phyloP scores from a whole-genome alignment of 176 grass and related monocot genomes.

The Poa annua region DNA sequence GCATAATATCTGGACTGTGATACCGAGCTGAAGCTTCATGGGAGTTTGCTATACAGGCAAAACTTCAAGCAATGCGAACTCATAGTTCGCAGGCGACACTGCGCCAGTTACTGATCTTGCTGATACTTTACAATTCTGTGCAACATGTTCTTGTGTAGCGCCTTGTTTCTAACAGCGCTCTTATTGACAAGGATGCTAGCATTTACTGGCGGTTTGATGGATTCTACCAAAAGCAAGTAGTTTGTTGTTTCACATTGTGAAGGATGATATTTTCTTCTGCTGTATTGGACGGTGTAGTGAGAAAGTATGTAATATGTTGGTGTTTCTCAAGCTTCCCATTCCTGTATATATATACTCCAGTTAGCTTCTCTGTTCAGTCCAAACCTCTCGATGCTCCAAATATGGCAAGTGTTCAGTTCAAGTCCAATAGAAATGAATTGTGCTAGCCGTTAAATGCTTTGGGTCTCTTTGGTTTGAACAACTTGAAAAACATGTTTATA shows the following conservation, averaged over 20 bases:
- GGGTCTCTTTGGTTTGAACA: too few relatives aligned
- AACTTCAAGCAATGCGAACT: neutral
- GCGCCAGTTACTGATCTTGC: slow-evolving; percentile 10
- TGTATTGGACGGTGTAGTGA: neutral
- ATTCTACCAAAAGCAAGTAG: neutral
- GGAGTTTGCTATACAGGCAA: neutral
- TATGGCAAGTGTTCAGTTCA: too few relatives aligned
- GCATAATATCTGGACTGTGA: neutral
- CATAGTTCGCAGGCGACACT: neutral
- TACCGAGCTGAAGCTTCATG: neutral
- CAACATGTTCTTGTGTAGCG: slow-evolving; percentile 36
- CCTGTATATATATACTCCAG: neutral
- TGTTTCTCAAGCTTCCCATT: neutral
- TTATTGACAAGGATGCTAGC: slow-evolving; percentile 1
- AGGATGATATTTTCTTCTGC: neutral
- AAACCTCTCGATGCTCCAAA: neutral
- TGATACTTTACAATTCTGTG: slow-evolving; percentile 39
- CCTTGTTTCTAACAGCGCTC: slow-evolving; percentile 21
- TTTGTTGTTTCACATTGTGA: neutral
- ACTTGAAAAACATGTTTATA: too few relatives aligned
- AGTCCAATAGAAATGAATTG: too few relatives aligned
- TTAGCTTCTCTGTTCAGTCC: neutral
- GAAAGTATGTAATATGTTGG: neutral
- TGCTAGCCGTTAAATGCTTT: too few relatives aligned
- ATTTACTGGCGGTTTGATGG: neutral